Conservation (phyloP, 75 land plant genomes). For the Azolla pinnata region DNA sequence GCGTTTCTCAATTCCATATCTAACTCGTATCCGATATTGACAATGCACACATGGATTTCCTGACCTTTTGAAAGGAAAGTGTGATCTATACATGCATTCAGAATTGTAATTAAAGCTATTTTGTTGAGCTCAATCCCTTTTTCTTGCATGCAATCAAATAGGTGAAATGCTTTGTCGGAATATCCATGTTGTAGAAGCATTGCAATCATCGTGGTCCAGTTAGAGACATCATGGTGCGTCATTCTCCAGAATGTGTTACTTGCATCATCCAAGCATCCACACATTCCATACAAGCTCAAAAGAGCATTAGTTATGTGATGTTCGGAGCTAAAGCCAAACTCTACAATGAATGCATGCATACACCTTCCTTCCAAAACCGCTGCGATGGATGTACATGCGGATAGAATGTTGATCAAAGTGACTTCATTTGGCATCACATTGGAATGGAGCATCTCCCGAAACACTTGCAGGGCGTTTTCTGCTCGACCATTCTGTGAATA, state of each 20-base stretch:
- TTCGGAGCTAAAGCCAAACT: constrained; percentile 19
- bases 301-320: constrained; percentile 30
- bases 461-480: constrained; percentile 45
- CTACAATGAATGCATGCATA: constrained; percentile 25
- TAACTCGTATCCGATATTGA: constrained; percentile 9
- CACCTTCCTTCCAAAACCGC: constrained; percentile 39
- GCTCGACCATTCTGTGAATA: constrained; percentile 37
- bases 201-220: constrained; percentile 49
- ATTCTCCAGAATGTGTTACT: constrained; percentile 24
- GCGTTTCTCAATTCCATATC: constrained; percentile 18
- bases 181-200: constrained; percentile 31
- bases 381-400: constrained; percentile 29
- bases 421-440: constrained; percentile 36
- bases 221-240: constrained; percentile 25
- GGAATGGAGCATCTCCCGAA: constrained; percentile 43
- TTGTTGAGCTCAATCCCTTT: constrained; percentile 18
- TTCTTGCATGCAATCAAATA: constrained; percentile 38
- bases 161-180: constrained; percentile 13
- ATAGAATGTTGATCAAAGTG: constrained; percentile 34
- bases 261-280: constrained; percentile 30
- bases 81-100: constrained; percentile 14
- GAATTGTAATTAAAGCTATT: constrained; percentile 17
- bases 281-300: constrained; percentile 44
- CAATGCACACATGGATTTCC: constrained; percentile 10
- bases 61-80: constrained; percentile 6